Base-by-base conservation (phyloP, 2,329 filamentous ascomycete genomes). In the Monosporascus cannonballus region DNA sequence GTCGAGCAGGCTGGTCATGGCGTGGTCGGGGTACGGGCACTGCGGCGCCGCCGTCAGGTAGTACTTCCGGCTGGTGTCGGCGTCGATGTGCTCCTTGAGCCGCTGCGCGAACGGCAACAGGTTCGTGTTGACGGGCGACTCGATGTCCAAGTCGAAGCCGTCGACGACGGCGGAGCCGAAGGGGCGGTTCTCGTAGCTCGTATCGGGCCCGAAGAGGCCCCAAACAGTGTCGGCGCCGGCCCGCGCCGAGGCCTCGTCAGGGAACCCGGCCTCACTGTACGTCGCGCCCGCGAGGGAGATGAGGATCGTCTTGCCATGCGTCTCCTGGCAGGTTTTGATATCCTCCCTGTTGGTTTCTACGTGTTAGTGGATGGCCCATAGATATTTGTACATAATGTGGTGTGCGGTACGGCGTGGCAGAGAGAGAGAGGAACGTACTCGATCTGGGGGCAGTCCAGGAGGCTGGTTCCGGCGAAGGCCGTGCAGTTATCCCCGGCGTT, bases 81-180 rank as follows among this genome's bases (percentile, higher is more conserved):
- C 70, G 58, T 82, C 73, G 75, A 85, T 84, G 36, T 76, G 67
- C 17, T 66, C 60, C 30, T 84, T 80, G 9, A 89, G 76, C 51
- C 77, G 72, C 38, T 75, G 71, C 1, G 78, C 84, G 59, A 90
- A 87, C 1, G 79, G 70, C 0, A 73, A 75, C 70, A 86, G 82
- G 69, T 88, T 84, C 47, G 68, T 68, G 15, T 79, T 77, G 3
- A 69, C 67, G 30, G 30, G 30, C 4, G 79, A 74, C 70, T 90
- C 87, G 56, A 90, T 84, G 66, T 91, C 87, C 57, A 90, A 83
- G 69, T 91, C 87, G 66, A 91, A 90, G 4, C 88, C 88, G 65
- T 91, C 86, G 42, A 91, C 71, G 4, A 81, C 74, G 9, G 83
- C 80, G 14, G 71, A 69, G 51, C 84, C 84, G 64, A 90, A 90